Evolutionary conservation across 345 rosid genomes (phyloP).

Genomic region (Abelmoschus esculentus): DNA sequence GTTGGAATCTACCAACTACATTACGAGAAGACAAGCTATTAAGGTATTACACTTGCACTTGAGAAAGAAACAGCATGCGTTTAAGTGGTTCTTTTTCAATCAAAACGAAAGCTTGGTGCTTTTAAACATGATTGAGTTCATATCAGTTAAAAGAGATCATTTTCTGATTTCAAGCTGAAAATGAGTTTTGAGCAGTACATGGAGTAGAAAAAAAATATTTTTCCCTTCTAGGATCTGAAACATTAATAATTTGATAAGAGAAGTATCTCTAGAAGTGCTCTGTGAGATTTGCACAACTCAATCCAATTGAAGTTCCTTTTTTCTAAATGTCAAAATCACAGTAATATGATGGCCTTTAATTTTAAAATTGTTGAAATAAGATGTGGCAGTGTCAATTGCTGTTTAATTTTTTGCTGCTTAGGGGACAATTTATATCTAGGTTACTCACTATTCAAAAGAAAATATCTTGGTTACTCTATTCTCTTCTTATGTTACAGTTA

Average conservation of each 20-base stretch:
- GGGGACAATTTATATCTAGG: not conserved
- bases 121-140: not conserved
- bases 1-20: slow-evolving; percentile 85
- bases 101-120: not conserved
- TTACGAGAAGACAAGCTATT: slow-evolving; percentile 92
- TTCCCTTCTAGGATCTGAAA: not conserved
- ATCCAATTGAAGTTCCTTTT: not conserved
- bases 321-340: not conserved
- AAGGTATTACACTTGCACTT: slow-evolving; percentile 40
- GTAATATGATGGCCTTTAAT: not conserved
- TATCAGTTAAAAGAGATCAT: not conserved
- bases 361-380: not conserved
- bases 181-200: not conserved
- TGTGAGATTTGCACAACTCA: too few relatives aligned
- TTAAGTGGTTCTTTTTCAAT: not conserved
- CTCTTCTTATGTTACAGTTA: slow-evolving; percentile 35
- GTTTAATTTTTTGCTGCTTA: not conserved
- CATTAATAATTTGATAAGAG: too few relatives aligned
- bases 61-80: not conserved
- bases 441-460: too few relatives aligned
- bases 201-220: not conserved
- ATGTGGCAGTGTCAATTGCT: not conserved
- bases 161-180: not conserved
- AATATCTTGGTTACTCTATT: not conserved
- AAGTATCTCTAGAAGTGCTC: too few relatives aligned